Conservation (phyloP, 805 yeast genomes). For the Ogataea henricii region DNA sequence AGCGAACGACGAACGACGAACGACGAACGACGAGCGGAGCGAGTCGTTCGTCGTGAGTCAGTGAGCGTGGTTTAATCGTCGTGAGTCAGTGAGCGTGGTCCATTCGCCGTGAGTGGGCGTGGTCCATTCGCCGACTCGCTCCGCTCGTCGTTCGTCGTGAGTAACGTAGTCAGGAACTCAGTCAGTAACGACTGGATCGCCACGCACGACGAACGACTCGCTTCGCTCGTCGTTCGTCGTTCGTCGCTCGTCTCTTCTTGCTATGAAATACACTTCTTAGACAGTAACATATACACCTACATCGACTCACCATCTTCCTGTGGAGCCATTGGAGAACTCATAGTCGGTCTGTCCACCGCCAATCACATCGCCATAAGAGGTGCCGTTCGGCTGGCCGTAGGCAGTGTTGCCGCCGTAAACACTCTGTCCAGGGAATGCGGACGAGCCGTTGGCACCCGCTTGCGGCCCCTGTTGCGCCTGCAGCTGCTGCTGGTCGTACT, state of each 20-base stretch:
- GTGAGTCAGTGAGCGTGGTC: no score
- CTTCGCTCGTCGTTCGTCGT: no score
- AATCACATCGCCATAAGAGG: constrained; percentile 17
- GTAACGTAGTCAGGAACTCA: neutral
- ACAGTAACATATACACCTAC: constrained; percentile 2
- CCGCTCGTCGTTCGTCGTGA: neutral
- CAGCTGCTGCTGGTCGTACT: constrained; percentile 37
- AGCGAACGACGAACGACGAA: no score
- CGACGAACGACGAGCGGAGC: no score
- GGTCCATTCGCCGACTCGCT: no score
- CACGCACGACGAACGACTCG: no score
- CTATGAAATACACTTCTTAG: constrained; percentile 2
- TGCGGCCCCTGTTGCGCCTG: constrained; percentile 41
- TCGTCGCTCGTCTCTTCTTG: no score
- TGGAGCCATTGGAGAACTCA: constrained; percentile 28
- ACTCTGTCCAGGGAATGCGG: constrained; percentile 21
- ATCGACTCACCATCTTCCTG: constrained; percentile 35
- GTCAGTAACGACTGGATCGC: no score
- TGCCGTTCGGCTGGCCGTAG: constrained; percentile 25
- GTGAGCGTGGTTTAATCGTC: no score
- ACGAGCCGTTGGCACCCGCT: constrained; percentile 27
- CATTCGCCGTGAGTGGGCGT: no score
- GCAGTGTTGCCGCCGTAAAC: constrained; percentile 34
- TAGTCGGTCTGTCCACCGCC: constrained; percentile 30
- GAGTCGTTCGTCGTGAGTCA: no score